Conservation (phyloP, 805 yeast species). For the Torulaspora franciscae region DNA sequence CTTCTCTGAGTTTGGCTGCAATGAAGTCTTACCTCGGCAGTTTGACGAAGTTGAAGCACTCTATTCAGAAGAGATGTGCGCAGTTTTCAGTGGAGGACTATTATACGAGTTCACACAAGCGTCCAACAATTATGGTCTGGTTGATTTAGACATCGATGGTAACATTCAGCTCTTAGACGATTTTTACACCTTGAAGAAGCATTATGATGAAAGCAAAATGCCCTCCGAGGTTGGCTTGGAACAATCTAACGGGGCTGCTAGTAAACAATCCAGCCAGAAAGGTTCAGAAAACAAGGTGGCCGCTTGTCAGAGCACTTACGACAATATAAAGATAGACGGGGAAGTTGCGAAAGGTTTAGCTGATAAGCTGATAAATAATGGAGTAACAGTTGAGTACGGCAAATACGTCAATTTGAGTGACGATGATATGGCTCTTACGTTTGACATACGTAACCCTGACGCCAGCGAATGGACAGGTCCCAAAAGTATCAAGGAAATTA, state of each 20-base stretch:
- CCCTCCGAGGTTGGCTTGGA: slow-evolving; percentile 26
- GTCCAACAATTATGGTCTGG: slow-evolving; percentile 73
- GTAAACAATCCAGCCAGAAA: neutral
- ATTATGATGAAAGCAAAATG: slow-evolving; percentile 38
- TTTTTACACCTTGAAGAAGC: slow-evolving; percentile 45
- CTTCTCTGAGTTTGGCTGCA: slow-evolving; percentile 91
- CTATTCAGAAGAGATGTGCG: slow-evolving; percentile 67
- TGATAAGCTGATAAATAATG: slow-evolving; percentile 42
- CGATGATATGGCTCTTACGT: slow-evolving; percentile 42
- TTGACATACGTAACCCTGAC: slow-evolving; percentile 41
- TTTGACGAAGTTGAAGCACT: slow-evolving; percentile 73
- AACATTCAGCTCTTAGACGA: slow-evolving; percentile 44
- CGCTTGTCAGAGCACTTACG: slow-evolving; percentile 40
- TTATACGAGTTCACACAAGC: slow-evolving; percentile 80
- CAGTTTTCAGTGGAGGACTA: slow-evolving; percentile 77
- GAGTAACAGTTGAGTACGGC: slow-evolving; percentile 48
- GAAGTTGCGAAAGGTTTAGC: slow-evolving; percentile 43
- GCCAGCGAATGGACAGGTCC: slow-evolving; percentile 35
- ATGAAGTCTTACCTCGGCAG: slow-evolving; percentile 67
- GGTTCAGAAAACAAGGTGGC: slow-evolving; percentile 17
- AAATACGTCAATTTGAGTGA: slow-evolving; percentile 43
- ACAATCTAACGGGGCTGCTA: slow-evolving; percentile 5
- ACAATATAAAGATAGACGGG: slow-evolving; percentile 40
- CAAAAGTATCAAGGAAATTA: slow-evolving; percentile 14
- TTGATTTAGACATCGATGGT: slow-evolving; percentile 44